Base-by-base conservation (phyloP, 2,329 filamentous ascomycete species). In the Capronia coronata region DNA sequence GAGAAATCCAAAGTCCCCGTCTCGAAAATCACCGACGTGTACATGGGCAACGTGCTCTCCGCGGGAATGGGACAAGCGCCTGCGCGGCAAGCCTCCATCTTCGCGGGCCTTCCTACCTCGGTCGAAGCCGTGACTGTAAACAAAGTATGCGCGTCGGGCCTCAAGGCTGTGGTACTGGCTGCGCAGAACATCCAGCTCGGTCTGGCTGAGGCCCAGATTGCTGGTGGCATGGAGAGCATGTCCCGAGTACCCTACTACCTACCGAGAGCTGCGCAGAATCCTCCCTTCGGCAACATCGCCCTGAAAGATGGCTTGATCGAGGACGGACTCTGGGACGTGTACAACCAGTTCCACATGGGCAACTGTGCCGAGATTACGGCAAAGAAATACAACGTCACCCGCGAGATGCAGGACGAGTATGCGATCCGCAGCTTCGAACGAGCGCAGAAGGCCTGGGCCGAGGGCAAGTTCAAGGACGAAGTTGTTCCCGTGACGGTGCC, bases 181-280 rank as follows among this genome's bases (percentile, higher is more conserved):
- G 91, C 91, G 1, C 88, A 95, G 64, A 93, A 94, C 64, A 95
- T 97, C 61, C 87, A 96, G 69, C 79, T 98, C 9, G 91, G 93
- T 3, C 77, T 94, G 8, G 80, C 88, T 13, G 87, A 94, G 63
- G 90, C 86, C 0, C 86, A 94, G 66, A 77, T 97, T 6, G 93
- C 93, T 1, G 93, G 93, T 55, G 93, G 93, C 46, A 96, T 98
- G 86, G 93, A 98, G 73, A 96, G 87, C 70, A 98, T 98, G 93
- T 87, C 87, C 4, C 79, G 86, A 32, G 88, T 95, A 3, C 93
- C 93, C 2, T 94, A 94, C 70, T 97, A 96, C 65, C 72, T 94
- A 23, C 82, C 86, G 6, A 82, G 93, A 25, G 81, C 88, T n/a
- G 87, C 82, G 63, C 80, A 85, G 55, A 75, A 93, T 60, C 87